A percentile compares a stretch with the other conserved stretches of the same genome.
Conservation (phyloP, 306 rosid genomes). For the Quercus glauca region DNA sequence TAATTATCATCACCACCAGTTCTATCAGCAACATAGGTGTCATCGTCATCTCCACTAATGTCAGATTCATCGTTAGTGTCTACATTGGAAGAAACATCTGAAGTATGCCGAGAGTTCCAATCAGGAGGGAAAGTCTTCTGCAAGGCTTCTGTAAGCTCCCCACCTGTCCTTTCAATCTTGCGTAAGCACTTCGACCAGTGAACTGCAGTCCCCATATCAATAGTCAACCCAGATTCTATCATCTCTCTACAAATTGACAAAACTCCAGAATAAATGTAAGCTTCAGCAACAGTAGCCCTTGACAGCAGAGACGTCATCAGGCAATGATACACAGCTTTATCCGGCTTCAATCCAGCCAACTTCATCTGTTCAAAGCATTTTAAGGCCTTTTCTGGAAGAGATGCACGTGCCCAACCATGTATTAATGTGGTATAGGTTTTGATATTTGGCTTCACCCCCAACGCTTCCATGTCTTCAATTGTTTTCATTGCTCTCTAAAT, state of each 20-base stretch:
- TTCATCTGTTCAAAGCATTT: slow-evolving; percentile 85
- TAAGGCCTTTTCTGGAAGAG: slow-evolving; percentile 91
- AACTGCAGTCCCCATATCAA: slow-evolving; percentile 99
- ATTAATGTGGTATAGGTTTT: slow-evolving; percentile 86
- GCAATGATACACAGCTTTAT: slow-evolving; percentile 94
- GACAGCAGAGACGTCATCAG: slow-evolving; percentile 91
- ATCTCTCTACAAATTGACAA: slow-evolving; percentile 73
- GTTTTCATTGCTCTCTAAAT: slow-evolving; percentile 71
- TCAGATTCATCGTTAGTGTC: slow-evolving; percentile 38
- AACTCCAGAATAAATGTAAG: slow-evolving; percentile 60
- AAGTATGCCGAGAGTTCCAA: slow-evolving; percentile 60
- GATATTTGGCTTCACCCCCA: slow-evolving; percentile 80
- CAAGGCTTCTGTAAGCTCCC: slow-evolving; percentile 82
- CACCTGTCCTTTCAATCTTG: slow-evolving; percentile 83
- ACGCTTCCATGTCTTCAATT: slow-evolving; percentile 70
- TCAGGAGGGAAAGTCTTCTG: slow-evolving; percentile 95
- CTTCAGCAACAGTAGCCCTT: slow-evolving; percentile 79
- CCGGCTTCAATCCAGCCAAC: slow-evolving; percentile 75
- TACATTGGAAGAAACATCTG: slow-evolving; percentile 26
- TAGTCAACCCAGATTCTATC: slow-evolving; percentile 63
- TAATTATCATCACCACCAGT: background rate
- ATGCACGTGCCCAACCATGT: slow-evolving; percentile 95
- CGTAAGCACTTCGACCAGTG: slow-evolving; percentile 86
- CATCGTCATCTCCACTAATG: slow-evolving; percentile 12
- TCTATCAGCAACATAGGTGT: slow-evolving; percentile 22